phyloP scores from a whole-genome alignment of 2,329 filamentous ascomycete genomes.

The Scorias spongiosa region DNA sequence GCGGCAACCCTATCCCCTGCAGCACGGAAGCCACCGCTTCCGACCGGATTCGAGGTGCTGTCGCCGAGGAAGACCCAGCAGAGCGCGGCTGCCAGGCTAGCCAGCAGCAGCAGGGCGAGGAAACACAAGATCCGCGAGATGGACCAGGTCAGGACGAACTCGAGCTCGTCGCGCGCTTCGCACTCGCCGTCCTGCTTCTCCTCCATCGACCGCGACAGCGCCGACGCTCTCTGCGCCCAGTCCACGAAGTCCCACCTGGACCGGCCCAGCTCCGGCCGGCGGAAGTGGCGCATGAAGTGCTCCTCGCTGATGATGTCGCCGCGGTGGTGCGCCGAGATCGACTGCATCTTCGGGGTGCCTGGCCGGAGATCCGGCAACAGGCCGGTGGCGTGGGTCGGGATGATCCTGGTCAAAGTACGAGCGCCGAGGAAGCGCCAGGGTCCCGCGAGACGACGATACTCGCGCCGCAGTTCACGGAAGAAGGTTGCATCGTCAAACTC shows the following conservation, averaged over 20 bases:
- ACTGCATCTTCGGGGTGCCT: slow-evolving; percentile 7
- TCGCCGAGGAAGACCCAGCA: slow-evolving; percentile 23
- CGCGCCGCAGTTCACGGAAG: slow-evolving; percentile 14
- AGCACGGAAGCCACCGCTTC: slow-evolving; percentile 12
- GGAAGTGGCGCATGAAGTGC: slow-evolving; percentile 22
- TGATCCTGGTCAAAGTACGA: slow-evolving; percentile 16
- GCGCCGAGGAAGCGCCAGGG: slow-evolving; percentile 17
- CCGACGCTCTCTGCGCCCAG: slow-evolving; percentile 25
- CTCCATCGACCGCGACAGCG: slow-evolving; percentile 4
- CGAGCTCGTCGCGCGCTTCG: slow-evolving; percentile 19
- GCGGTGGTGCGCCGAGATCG: not conserved
- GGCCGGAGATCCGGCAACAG: slow-evolving; percentile 14
- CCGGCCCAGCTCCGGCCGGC: slow-evolving; percentile 18
- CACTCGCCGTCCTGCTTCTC: slow-evolving; percentile 3
- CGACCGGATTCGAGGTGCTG: slow-evolving; percentile 7
- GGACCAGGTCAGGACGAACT: slow-evolving; percentile 23
- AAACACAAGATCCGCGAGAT: slow-evolving; percentile 15
- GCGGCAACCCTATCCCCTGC: slow-evolving; percentile 21
- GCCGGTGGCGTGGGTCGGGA: slow-evolving; percentile 9
- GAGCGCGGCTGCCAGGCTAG: slow-evolving; percentile 17
- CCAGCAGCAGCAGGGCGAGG: slow-evolving; percentile 14
- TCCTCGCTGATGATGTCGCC: slow-evolving; percentile 25
- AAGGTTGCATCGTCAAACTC: slow-evolving; percentile 21
- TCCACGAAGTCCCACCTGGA: slow-evolving; percentile 28
- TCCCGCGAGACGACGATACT: slow-evolving; percentile 15